Percentiles rank a stretch among this genome's conserved stretches.
Evolutionary conservation across 73 alveolate species (phyloP).

Genomic region (Paramecium octaurelia): DNA sequence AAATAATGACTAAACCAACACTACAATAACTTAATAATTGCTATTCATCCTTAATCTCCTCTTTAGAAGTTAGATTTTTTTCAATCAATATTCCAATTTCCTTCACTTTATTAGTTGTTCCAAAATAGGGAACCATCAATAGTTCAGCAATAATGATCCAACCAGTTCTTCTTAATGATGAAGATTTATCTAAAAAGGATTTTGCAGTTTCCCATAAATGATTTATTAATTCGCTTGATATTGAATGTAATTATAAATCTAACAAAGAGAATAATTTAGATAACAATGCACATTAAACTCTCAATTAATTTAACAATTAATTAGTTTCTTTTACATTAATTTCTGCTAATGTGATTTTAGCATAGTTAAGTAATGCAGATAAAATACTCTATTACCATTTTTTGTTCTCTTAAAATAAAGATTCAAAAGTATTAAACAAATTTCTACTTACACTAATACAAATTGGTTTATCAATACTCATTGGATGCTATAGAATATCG

Average conservation of each 20-base stretch:
- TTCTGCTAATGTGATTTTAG: conserved; percentile 6
- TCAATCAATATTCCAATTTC: neutral
- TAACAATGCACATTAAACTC: neutral
- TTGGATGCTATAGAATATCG: neutral
- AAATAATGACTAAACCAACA: neutral
- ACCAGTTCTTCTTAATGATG: neutral
- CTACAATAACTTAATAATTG: neutral
- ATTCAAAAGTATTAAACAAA: neutral
- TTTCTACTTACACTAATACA: conserved; percentile 6
- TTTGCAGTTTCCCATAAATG: conserved; percentile 35
- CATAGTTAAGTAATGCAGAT: neutral
- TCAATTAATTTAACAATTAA: neutral
- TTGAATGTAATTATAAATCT: neutral
- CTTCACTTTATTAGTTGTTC: neutral
- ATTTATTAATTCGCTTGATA: neutral
- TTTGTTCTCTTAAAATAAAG: conserved; percentile 7
- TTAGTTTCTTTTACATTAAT: neutral
- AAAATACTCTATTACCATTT: conserved; percentile 38
- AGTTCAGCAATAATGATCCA: conserved; percentile 33
- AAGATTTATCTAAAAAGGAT: neutral
- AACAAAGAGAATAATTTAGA: neutral
- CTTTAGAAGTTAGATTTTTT: neutral
- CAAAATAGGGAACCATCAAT: conserved; percentile 14
- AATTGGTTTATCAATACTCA: neutral
- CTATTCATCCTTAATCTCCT: neutral